Evolutionary conservation across 2,329 filamentous ascomycete genomes (phyloP), one percentile per base, ranked within the genome.

Genomic region (Aureobasidium sp.): DNA sequence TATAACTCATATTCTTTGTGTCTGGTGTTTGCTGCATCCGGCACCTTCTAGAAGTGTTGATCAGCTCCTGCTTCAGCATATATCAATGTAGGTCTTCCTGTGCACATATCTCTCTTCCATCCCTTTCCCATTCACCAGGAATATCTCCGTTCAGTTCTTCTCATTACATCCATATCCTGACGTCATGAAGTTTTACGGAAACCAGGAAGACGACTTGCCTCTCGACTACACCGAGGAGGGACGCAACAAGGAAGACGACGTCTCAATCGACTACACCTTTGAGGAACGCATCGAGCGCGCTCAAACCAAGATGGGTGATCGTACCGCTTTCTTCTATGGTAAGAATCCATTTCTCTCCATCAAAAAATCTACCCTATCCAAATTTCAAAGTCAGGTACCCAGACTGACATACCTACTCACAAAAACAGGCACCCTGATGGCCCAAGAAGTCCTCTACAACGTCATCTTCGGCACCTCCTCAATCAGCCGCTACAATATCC

Each of bases 371-470:
- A n/a, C n/a, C n/a, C n/a, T n/a, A n/a, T n/a, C n/a, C n/a, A n/a
- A n/a, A n/a, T n/a, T n/a, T n/a, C n/a, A n/a, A n/a, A n/a, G n/a
- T n/a, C n/a, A n/a, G n/a, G n/a, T n/a, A 24, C 24, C 24, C 24
- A 2, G 24, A 48, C 45, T 48, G 29, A 48, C 22, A 31, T 9
- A 33, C 11, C 8, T n/a, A 15, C 11, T 19, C 4, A 22, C 22
- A 14, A 24, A 44, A 44, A 27, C 17, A 48, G 45, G 81, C 66
- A 86, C 83, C 29, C 75, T 87, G 70, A 97, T 97, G 91, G 89
- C 87, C n/a, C 85, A 88, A 0, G 84, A 88, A 70, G 86, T 97
- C 69, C 90, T 97, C 68, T 88, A 89, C 76, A 88, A 88, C 37
- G 91, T 96, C 47, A 90, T 90, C 74, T 90, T 92, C 75, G 84